These are phyloP conservation scores for Amorphotheca resinae DNA, from an alignment of 495 filamentous ascomycete species.

Conservation along the genomic window DNA sequence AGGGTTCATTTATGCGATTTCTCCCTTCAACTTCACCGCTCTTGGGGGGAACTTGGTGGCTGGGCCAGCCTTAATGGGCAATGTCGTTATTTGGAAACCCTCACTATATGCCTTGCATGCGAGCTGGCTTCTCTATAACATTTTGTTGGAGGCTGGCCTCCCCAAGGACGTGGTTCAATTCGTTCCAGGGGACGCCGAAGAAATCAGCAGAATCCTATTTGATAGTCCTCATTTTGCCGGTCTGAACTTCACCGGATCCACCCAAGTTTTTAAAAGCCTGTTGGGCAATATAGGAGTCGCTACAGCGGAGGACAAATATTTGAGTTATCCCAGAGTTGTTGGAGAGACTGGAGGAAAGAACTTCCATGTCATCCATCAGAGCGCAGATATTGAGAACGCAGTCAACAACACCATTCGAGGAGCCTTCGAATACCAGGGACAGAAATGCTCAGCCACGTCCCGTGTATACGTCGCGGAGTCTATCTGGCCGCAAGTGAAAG, in stretches of 20 bases:
- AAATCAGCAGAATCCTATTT: constrained; percentile 53
- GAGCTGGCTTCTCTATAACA: constrained; percentile 61
- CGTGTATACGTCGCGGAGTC: constrained; percentile 59
- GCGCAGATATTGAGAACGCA: constrained; percentile 61
- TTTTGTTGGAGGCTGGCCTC: constrained; percentile 67
- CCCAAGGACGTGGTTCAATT: constrained; percentile 69
- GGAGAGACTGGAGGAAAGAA: constrained; percentile 84
- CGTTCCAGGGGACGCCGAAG: constrained; percentile 59
- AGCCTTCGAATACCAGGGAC: constrained; percentile 77
- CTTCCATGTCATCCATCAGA: constrained; percentile 65
- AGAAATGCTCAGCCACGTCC: constrained; percentile 75
- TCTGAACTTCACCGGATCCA: constrained; percentile 68
- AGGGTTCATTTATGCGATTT: constrained; percentile 73
- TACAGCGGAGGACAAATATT: constrained; percentile 50
- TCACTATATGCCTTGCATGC: constrained; percentile 62
- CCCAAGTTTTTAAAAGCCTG: constrained; percentile 63
- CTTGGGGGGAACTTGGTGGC: constrained; percentile 63
- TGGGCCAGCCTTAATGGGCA: constrained; percentile 61
- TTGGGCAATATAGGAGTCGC: constrained; percentile 56
- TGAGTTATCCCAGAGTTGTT: constrained; percentile 63
- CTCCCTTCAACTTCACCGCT: constrained; percentile 80
- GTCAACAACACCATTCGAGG: constrained; percentile 67
- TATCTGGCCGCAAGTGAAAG: constrained; percentile 49
- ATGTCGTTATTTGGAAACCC: constrained; percentile 80
- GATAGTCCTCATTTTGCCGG: constrained; percentile 55